Base-by-base conservation (phyloP, 2,329 filamentous ascomycete genomes). In the Dothiorella sarmentorum region DNA sequence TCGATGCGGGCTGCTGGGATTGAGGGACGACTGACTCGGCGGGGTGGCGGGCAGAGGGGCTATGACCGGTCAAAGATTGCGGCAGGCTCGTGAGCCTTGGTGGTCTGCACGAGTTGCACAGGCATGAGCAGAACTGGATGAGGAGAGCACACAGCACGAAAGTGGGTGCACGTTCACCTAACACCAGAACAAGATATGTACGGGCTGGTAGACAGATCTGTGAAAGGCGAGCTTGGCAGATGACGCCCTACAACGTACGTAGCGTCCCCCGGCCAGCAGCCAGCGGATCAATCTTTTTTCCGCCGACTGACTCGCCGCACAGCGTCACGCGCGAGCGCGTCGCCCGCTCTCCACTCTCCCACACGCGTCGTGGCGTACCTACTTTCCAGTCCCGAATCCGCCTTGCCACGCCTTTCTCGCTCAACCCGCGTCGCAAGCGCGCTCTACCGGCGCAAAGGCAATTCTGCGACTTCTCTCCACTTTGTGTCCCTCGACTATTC, bases 141-240 rank as follows among this genome's bases (percentile, higher is more conserved):
- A 22, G 38, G 35, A 35, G 18, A 33, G 24, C 44, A 35, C 45
- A 37, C 29, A 35, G 45, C 45, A 51, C 45, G 45, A 37, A 40
- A 52, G 47, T 53, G 49, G 49, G 49, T 53, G 49, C 49, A 53
- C 49, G 49, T 53, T 53, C 33, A 7, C 43, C 42, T 35, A 40
- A 33, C 45, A 49, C 10, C 49, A 40, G 7, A 22, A 40, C 47
- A 52, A 52, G 31, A 49, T 13, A 33, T 29, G 45, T 7, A 13
- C 29, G 29, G 47, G 31, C 31, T 37, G 47, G 47, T n/a, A 15
- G 47, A 29, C 35, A n/a, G 49, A 53, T 53, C 49, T 24, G 31
- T 24, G 31, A 18, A 26, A 53, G 29, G 29, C 45, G 45, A 49
- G 27, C 45, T 49, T 49, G 45, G 45, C 45, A 35, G 45, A 49